Evolutionary conservation across 139 green algal genomes (phyloP).

Genomic region (Klebsormidium nitens): DNA sequence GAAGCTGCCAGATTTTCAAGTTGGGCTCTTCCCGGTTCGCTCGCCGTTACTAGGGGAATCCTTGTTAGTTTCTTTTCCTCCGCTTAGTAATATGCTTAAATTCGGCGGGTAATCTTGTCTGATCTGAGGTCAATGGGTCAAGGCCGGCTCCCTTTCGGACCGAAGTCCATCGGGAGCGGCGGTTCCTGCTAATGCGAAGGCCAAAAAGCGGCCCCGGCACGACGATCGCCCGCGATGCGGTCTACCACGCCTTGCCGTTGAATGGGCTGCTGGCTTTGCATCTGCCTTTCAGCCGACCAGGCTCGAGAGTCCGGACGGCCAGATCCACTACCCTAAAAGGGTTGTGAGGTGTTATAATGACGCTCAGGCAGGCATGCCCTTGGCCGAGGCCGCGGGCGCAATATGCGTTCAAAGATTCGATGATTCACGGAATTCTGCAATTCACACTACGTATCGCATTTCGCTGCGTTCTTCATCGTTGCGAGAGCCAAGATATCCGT

Average conservation of each 20-base stretch:
- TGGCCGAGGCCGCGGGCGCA: conserved; percentile 67
- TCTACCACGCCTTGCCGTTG: too few species aligned
- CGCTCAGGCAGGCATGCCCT: conserved; percentile 81
- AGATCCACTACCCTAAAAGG: conserved; percentile 35
- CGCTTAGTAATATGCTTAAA: conserved; percentile 93
- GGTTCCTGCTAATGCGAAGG: too few species aligned
- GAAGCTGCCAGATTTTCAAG: conserved; percentile 73
- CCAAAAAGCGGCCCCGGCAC: too few species aligned
- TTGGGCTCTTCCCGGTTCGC: conserved; percentile 79
- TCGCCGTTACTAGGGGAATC: conserved; percentile 89
- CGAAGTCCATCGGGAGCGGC: too few species aligned
- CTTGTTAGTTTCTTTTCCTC: conserved; percentile 94
- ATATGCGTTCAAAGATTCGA: conserved; percentile 91
- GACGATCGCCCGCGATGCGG: too few species aligned
- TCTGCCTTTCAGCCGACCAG: too few species aligned
- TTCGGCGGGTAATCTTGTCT: conserved; percentile 86
- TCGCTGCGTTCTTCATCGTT: conserved; percentile 91
- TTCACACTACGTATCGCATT: conserved; percentile 93
- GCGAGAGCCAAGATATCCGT: conserved; percentile 79
- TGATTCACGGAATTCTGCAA: conserved; percentile 88
- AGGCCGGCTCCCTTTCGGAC: too few species aligned
- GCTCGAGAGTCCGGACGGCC: conserved; percentile 15
- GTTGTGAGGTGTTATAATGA: conserved; percentile 56
- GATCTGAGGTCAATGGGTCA: conserved; percentile 71
- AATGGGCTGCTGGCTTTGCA: too few species aligned